Evolutionary conservation across 495 filamentous ascomycete genomes (phyloP), one percentile per base, ranked within the genome.

Genomic region (Talaromyces thailandensis): DNA sequence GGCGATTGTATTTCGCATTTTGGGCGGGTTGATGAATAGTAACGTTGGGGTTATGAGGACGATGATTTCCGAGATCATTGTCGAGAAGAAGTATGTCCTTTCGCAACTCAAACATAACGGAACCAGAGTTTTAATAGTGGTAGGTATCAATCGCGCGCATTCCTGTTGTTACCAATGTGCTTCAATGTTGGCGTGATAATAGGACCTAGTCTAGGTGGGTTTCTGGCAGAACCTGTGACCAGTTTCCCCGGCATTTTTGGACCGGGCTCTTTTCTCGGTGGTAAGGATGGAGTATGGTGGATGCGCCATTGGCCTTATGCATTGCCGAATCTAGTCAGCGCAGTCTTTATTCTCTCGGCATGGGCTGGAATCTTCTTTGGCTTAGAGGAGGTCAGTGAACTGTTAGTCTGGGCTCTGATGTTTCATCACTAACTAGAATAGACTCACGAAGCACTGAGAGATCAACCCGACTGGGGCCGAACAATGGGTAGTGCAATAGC

Each of bases 21-120:
- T 93, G n/a, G 90, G 88, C 7, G 91, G 91, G 3, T 78, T 82
- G 9, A 75, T 91, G 64, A 94, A 96, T 72, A 90, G 90, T 6
- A 94, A 92, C 65, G 82, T 92, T 14, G 89, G 89, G 3, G 89
- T 93, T 5, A 84, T 92, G 80, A 79, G 89, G 64, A 92, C 89
- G 2, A 88, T 93, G 86, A 88, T 92, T 66, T 83, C 84, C 43
- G 89, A 93, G 75, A 92, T 86, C 60, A 82, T 92, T 37, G 81
- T 75, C 37, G 89, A 91, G 69, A 87, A 86, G 69, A 84, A 81
- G 77, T 79, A 62, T 24, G 73, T 37, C 9, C 16, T 26, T 5
- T 32, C n/a, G 4, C n/a, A 26, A 26, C 1, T 24, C 9, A 52
- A 6, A 23, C 12, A 12, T 23, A 18, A n/a, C n/a, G n/a, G n/a